Base-by-base conservation (phyloP, 331 rosid genomes). In the Cydonia oblonga region DNA sequence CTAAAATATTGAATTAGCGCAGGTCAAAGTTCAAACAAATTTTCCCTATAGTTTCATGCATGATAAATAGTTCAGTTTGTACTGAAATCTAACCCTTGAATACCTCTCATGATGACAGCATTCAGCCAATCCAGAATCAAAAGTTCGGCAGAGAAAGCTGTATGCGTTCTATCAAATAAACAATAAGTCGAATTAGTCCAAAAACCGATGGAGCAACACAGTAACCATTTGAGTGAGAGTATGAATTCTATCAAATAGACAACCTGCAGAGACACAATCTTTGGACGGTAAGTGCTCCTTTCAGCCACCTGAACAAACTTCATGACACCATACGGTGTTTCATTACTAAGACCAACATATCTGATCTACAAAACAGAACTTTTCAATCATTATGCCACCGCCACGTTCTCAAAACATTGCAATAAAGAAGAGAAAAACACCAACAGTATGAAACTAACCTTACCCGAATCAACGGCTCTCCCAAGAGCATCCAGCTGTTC, bases 21-120 rank as follows among this genome's bases (percentile, higher is more conserved):
- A n/a, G n/a, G n/a, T 46, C 53, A 35, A 2, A 40, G 61, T 5
- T 57, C 16, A 8, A 58, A 19, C 19, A 71, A 16, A 40, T 10
- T 28, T 38, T 58, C 51, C 64, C 28, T 14, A n/a, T 9, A 25
- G 42, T 71, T 13, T 71, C 56, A 71, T 12, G 60, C 40, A 5
- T 12, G 13, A 24, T 1, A 5, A 71, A 70, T 12, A 13, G 33
- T 54, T 12, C 1, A 32, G 35, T 9, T n/a, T n/a, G n/a, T n/a
- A n/a, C 53, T 15, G n/a, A 13, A 81, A 33, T 40, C 28, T 28
- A 74, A 28, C 35, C 9, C 7, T 22, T 56, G 74, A 73, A 65
- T 87, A 92, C 98, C 98, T 93, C 84, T 90, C 96, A 28, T 85
- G 96, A 79, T 90, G 95, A 79, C 98, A 93, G 82, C 98, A 90